A percentile compares a stretch with the other conserved stretches of the same genome.
Conservation (phyloP, 495 filamentous ascomycete species). For the Penicillium fimorum region DNA sequence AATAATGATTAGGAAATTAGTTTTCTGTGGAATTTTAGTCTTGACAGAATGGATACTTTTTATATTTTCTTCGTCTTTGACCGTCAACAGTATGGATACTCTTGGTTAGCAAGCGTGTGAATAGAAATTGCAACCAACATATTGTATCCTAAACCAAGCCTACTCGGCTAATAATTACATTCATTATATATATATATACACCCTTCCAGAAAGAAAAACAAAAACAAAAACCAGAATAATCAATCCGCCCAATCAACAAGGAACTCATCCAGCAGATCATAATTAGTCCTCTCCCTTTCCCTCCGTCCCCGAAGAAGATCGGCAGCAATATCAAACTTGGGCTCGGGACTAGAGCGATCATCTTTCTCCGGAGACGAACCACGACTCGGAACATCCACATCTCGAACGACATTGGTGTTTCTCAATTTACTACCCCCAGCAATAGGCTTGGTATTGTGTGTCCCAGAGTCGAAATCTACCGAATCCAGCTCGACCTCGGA, state of each 20-base stretch:
- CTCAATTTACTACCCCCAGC: background rate
- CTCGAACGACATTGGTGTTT: background rate
- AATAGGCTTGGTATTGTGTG: background rate
- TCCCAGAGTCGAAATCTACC: conserved; percentile 3
- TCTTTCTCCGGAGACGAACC: background rate
- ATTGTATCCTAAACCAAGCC: background rate
- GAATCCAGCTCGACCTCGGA: background rate
- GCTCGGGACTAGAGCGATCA: background rate
- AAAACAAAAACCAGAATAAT: background rate
- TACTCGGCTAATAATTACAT: background rate
- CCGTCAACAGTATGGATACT: background rate
- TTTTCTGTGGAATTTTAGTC: background rate
- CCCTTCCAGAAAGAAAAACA: background rate
- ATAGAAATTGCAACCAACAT: background rate
- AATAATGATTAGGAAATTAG: background rate
- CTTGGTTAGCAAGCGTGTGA: too few species aligned
- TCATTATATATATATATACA: background rate
- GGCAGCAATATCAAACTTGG: conserved; percentile 11
- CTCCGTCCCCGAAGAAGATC: conserved; percentile 8
- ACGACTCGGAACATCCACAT: background rate
- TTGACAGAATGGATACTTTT: conserved; percentile 6
- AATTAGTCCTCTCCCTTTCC: conserved; percentile 2
- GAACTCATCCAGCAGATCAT: conserved; percentile 9
- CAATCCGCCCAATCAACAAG: conserved; percentile 8
- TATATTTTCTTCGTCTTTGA: background rate